Conservation (phyloP, 2,329 filamentous ascomycete genomes). For the Colletotrichum theobromicola region DNA sequence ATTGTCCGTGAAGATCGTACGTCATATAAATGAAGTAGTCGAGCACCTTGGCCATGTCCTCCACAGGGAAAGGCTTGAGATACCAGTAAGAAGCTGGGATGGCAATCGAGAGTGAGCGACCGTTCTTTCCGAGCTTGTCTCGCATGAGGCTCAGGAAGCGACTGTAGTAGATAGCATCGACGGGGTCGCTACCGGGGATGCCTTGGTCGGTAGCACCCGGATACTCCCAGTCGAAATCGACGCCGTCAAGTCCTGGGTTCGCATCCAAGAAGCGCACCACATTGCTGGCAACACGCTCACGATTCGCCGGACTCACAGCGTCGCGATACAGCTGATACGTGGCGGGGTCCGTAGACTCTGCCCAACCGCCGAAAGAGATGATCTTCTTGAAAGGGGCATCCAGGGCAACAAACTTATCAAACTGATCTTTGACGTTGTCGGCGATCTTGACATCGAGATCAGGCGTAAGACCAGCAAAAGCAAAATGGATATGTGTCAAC, state of each 20-base stretch:
- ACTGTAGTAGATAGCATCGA: constrained; percentile 28
- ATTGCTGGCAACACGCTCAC: constrained; percentile 32
- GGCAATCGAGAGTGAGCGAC: constrained; percentile 18
- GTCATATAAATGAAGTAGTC: constrained; percentile 42
- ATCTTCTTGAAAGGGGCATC: constrained; percentile 34
- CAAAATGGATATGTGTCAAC: constrained; percentile 41
- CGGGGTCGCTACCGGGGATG: constrained; percentile 29
- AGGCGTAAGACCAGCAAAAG: constrained; percentile 29
- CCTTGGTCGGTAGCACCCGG: constrained; percentile 6
- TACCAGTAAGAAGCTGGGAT: constrained; percentile 37
- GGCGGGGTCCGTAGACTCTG: constrained; percentile 39
- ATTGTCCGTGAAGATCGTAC: constrained; percentile 38
- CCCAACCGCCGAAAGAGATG: constrained; percentile 51
- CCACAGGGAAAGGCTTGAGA: constrained; percentile 36
- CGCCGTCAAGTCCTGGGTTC: constrained; percentile 17
- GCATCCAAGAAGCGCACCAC: constrained; percentile 4
- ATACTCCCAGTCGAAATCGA: constrained; percentile 11
- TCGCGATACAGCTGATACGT: constrained; percentile 41
- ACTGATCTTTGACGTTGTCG: constrained; percentile 24
- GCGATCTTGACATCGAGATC: neutral
- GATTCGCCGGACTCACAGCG: constrained; percentile 36
- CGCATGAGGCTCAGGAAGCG: constrained; percentile 15
- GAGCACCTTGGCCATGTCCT: constrained; percentile 23
- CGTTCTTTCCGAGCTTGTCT: neutral
- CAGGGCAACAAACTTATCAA: constrained; percentile 30